phyloP scores from a whole-genome alignment of 352 stramenopile genomes.

The Phytophthora fragariaefolia region DNA sequence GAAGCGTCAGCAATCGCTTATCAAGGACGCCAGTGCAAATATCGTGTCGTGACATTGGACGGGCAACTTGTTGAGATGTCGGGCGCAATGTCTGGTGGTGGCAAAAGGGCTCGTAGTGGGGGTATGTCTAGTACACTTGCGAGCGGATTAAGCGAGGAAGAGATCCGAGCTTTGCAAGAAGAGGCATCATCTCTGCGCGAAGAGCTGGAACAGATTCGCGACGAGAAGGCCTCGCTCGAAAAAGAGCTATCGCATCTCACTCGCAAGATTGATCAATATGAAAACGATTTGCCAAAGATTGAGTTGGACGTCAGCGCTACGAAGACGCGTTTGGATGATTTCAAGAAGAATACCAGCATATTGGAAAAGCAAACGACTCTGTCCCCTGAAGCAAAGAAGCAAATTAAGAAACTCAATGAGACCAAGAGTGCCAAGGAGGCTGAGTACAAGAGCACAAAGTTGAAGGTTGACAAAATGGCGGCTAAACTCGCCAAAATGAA shows the following conservation, averaged over 20 bases:
- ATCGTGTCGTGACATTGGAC: constrained; percentile 97
- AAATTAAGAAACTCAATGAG: constrained; percentile 85
- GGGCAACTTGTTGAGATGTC: constrained; percentile 98
- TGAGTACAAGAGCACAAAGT: constrained; percentile 79
- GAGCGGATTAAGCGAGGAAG: constrained; percentile 55
- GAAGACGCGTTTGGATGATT: constrained; percentile 68
- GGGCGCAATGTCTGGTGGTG: constrained; percentile 99
- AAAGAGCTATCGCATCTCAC: constrained; percentile 86
- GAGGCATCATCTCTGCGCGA: constrained; percentile 58
- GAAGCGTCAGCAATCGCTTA: constrained; percentile 90
- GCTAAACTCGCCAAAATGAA: constrained; percentile 91
- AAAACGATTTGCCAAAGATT: constrained; percentile 92
- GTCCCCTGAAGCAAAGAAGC: constrained; percentile 86
- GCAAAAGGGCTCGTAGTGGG: constrained; percentile 91
- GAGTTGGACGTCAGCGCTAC: constrained; percentile 80
- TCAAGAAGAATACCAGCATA: constrained; percentile 61
- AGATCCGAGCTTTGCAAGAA: constrained; percentile 71
- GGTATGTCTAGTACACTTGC: constrained; percentile 92
- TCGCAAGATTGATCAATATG: constrained; percentile 90
- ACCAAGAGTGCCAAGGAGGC: constrained; percentile 90
- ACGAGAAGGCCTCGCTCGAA: constrained; percentile 74
- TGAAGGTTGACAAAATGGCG: constrained; percentile 76
- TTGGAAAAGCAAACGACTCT: constrained; percentile 91
- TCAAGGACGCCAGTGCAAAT: constrained; percentile 93
- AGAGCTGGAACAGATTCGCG: constrained; percentile 63